Evolutionary conservation across 2,329 filamentous ascomycete species (phyloP).

Genomic region (Microthyrium microscopicum): DNA sequence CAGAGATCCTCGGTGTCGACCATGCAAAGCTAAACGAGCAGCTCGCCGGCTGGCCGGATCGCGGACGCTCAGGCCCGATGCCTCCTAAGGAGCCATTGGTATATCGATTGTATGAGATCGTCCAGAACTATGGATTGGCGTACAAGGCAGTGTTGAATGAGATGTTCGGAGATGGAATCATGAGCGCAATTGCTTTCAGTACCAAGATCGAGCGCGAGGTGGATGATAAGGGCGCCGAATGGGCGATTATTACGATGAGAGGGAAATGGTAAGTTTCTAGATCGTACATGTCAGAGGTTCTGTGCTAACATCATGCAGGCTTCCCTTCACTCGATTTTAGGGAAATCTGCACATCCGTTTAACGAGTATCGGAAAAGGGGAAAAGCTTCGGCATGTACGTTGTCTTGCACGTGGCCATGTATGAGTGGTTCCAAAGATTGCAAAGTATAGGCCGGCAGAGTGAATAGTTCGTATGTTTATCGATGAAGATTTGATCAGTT

Average conservation of each 20-base stretch:
- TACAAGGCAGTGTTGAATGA: slow-evolving; percentile 94
- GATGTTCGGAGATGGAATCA: slow-evolving; percentile 69
- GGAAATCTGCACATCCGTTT: too few relatives aligned
- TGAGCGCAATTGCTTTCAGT: slow-evolving; percentile 86
- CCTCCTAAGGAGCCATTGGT: slow-evolving; percentile 73
- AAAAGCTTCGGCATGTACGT: too few relatives aligned
- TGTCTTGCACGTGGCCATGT: too few relatives aligned
- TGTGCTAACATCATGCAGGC: too few relatives aligned
- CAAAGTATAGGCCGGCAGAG: too few relatives aligned
- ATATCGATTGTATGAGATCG: slow-evolving; percentile 82
- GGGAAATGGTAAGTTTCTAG: slow-evolving; percentile 75
- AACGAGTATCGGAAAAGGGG: too few relatives aligned
- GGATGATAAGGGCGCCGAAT: slow-evolving; percentile 66
- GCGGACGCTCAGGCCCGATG: slow-evolving; percentile 66
- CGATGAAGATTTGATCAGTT: too few relatives aligned
- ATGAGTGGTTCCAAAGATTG: too few relatives aligned
- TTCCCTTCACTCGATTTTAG: too few relatives aligned
- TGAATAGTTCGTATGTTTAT: too few relatives aligned
- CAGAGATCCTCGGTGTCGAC: slow-evolving; percentile 45
- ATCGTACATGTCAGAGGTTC: too few relatives aligned
- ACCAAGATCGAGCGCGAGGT: slow-evolving; percentile 90
- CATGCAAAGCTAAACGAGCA: slow-evolving; percentile 40
- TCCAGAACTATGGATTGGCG: slow-evolving; percentile 92
- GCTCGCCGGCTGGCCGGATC: slow-evolving; percentile 54
- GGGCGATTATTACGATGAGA: slow-evolving; percentile 70